Percentiles rank a stretch among this genome's conserved stretches.
Conservation (phyloP, 768 basidiomycete species). For the Coprinopsis strossmayeri region DNA sequence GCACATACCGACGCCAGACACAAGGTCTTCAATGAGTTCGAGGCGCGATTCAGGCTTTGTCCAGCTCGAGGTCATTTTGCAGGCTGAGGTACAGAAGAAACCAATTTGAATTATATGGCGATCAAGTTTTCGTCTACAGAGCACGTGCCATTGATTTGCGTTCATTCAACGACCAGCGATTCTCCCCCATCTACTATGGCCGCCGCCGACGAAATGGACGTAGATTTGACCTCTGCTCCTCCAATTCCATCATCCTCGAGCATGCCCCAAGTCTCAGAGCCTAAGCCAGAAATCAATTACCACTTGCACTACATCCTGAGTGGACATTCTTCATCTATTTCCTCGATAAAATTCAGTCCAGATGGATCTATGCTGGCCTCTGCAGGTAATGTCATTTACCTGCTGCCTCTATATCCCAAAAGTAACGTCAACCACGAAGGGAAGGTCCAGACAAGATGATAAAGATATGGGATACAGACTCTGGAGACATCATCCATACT, state of each 20-base stretch:
- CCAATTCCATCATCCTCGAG: slow-evolving; percentile 1
- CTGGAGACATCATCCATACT: slow-evolving; percentile 68
- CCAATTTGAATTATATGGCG: neutral
- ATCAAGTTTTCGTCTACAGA: neutral
- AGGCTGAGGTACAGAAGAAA: slow-evolving; percentile 6
- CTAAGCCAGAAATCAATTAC: slow-evolving; percentile 41
- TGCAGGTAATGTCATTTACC: slow-evolving; percentile 50
- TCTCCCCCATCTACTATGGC: slow-evolving; percentile 3
- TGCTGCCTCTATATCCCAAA: slow-evolving; percentile 8
- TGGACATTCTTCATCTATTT: slow-evolving; percentile 80
- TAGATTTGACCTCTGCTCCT: neutral
- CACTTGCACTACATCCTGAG: slow-evolving; percentile 54
- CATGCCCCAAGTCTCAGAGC: slow-evolving; percentile 1
- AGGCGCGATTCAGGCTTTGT: slow-evolving; percentile 70
- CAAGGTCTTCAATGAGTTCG: slow-evolving; percentile 84
- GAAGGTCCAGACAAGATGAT: slow-evolving; percentile 79
- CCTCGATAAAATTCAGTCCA: slow-evolving; percentile 84
- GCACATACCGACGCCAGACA: slow-evolving; percentile 78
- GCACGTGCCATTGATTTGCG: slow-evolving; percentile 12
- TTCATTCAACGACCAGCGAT: neutral
- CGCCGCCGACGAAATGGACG: slow-evolving; percentile 11
- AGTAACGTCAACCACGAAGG: slow-evolving; percentile 28
- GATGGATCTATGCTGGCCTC: slow-evolving; percentile 80
- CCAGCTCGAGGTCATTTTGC: slow-evolving; percentile 56
- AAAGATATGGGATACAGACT: slow-evolving; percentile 73